Conservation (phyloP, 2,329 filamentous ascomycete species). For the Exophiala spinifera region DNA sequence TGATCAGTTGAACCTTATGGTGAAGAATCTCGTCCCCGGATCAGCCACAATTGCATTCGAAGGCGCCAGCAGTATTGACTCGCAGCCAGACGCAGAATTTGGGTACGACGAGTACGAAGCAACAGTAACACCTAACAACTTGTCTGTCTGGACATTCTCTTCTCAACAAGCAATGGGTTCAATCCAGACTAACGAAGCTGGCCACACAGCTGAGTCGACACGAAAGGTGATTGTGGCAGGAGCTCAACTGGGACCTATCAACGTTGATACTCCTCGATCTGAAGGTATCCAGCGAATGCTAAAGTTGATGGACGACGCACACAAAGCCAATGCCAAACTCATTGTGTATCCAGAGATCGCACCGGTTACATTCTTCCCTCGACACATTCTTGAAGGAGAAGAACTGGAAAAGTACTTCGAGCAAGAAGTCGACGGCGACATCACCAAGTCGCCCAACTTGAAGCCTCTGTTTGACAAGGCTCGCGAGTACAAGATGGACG, state of each 20-base stretch:
- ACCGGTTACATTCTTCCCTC: constrained; percentile 57
- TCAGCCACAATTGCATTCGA: too few relatives aligned
- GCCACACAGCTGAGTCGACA: constrained; percentile 21
- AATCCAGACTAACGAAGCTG: constrained; percentile 4
- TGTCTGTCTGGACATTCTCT: too few relatives aligned
- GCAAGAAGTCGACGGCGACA: constrained; percentile 39
- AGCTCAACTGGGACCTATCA: constrained; percentile 52
- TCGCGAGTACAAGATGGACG: constrained; percentile 47
- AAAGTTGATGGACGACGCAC: constrained; percentile 47
- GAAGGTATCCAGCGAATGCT: constrained; percentile 51
- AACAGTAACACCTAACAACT: too few relatives aligned
- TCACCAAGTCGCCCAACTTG: constrained; percentile 42
- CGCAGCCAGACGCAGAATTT: too few relatives aligned
- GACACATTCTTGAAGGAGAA: constrained; percentile 45
- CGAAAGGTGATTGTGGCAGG: constrained; percentile 50
- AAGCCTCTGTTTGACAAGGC: constrained; percentile 51
- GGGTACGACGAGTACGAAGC: too few relatives aligned
- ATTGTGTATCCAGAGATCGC: constrained; percentile 56
- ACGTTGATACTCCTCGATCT: constrained; percentile 41
- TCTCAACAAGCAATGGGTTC: constrained; percentile 10
- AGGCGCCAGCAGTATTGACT: too few relatives aligned
- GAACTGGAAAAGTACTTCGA: constrained; percentile 54
- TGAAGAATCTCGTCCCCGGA: background rate
- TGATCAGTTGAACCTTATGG: background rate
- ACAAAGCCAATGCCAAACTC: constrained; percentile 45